Evolutionary conservation across 2,329 filamentous ascomycete genomes (phyloP).

Genomic region (Sporothrix mexicana): DNA sequence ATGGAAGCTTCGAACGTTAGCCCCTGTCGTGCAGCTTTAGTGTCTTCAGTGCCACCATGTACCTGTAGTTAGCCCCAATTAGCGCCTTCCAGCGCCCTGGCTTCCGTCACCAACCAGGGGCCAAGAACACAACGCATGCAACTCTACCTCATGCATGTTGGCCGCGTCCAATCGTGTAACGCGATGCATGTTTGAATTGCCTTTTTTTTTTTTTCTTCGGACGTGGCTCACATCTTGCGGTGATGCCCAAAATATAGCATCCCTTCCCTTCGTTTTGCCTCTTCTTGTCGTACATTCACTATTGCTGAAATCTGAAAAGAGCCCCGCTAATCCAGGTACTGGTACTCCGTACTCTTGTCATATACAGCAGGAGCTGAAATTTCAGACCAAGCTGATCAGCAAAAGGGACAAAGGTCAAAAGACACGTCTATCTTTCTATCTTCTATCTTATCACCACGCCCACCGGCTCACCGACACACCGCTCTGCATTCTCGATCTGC

Average conservation of each 20-base stretch:
- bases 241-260: constrained; percentile 10
- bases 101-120: constrained; percentile 25
- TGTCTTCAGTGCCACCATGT: not conserved
- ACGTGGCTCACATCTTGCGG: constrained; percentile 8
- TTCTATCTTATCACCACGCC: constrained; percentile 1
- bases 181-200: constrained; percentile 8
- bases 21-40: not conserved
- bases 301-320: not conserved
- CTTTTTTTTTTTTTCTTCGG: not conserved
- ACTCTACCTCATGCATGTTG: not conserved
- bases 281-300: not conserved
- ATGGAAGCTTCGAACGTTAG: not conserved
- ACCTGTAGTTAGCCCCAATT: not conserved
- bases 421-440: too few species aligned
- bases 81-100: not conserved
- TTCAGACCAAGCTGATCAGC: not conserved
- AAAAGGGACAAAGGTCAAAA: too few species aligned
- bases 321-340: not conserved
- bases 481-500: not conserved
- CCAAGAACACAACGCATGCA: constrained; percentile 2
- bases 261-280: not conserved
- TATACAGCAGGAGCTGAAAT: constrained; percentile 3
- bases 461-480: not conserved
- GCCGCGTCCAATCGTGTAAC: constrained; percentile 13
- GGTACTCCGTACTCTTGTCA: not conserved